Percentiles rank a stretch among this genome's conserved stretches.
phyloP scores from a whole-genome alignment of 1,284 basidiomycete genomes.

The Trichosporon faecale region DNA sequence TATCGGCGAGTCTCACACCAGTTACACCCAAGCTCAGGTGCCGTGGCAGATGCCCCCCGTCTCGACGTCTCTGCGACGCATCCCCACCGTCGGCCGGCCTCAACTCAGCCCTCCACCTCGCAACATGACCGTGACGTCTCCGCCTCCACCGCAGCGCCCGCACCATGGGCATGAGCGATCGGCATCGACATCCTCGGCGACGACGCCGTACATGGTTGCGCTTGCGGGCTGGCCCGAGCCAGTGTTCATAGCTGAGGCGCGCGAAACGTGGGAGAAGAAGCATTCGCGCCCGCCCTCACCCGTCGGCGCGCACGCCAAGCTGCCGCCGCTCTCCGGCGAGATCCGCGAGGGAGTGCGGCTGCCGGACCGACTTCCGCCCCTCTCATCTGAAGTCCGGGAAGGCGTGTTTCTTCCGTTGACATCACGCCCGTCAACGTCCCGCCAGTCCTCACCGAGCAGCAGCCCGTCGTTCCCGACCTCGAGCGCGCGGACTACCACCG shows the following conservation, averaged over 20 bases:
- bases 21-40: background rate
- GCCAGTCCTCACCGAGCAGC: slow-evolving; percentile 5
- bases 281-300: slow-evolving; percentile 23
- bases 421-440: background rate
- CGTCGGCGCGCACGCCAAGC: slow-evolving; percentile 3
- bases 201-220: slow-evolving; percentile 39
- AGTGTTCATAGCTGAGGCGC: slow-evolving; percentile 30
- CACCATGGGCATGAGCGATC: slow-evolving; percentile 4
- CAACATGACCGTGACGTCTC: slow-evolving; percentile 3
- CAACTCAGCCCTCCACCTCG: background rate
- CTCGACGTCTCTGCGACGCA: slow-evolving; percentile 9
- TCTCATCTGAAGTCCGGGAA: background rate
- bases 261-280: slow-evolving; percentile 23
- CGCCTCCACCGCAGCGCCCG: slow-evolving; percentile 2
- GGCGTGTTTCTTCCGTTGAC: background rate
- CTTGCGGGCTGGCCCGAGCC: slow-evolving; percentile 43
- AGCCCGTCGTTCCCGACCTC: slow-evolving; percentile 20
- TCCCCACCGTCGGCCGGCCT: slow-evolving; percentile 4
- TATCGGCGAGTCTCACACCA: background rate
- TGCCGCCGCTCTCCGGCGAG: slow-evolving; percentile 16
- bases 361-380: slow-evolving; percentile 11
- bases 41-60: slow-evolving; percentile 8
- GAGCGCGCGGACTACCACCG: slow-evolving; percentile 16
- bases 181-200: slow-evolving; percentile 1
- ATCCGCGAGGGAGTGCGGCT: slow-evolving; percentile 22